Base-by-base conservation (phyloP, 2,329 filamentous ascomycete genomes). In the Paecilomyces sp. region DNA sequence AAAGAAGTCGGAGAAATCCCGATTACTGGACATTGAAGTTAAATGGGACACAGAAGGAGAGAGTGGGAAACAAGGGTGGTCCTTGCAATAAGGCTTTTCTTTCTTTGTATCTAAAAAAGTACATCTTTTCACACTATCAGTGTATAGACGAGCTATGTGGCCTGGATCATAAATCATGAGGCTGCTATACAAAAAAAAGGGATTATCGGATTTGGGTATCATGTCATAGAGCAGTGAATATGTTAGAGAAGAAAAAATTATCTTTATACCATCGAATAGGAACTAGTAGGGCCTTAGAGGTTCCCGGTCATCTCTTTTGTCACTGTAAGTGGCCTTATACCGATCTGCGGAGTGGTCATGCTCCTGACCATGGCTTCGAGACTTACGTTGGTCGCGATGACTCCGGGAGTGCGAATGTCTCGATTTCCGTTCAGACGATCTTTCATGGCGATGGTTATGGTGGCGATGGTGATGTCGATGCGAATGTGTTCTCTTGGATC, bases 1-100 rank as follows among this genome's bases (percentile, higher is more conserved):
- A 57, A 88, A 89, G 66, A 84, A 87, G 13, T 79, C 86, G 58
- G 83, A 87, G 58, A 88, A 90, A 64, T 85, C 85, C n/a, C 82
- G 90, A 54, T 86, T 86, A 2, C 71, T 92, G 65, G 81, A 85
- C 57, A 83, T 93, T 61, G 80, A 81, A 56, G 77, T 89, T 50
- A 77, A 82, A 25, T 92, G 89, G 89, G 76, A 80, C 8, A 71
- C 73, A 36, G 75, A 76, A 54, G 77, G 75, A 1, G 72, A 75
- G 57, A 74, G 76, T 61, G 77, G 73, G 33, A 55, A 67, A 54
- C 77, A 79, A 64, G 64, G 73, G 61, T 79, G 77, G 77, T 67
- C 70, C 15, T 65, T 79, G 57, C 69, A 76, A 63, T 79, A 65
- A 72, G 18, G 41, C 36, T 6, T 12, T 15, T 41, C 11, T 36